Evolutionary conservation across 2,329 filamentous ascomycete species (phyloP).

Genomic region (Microsporum ferrugineum): DNA sequence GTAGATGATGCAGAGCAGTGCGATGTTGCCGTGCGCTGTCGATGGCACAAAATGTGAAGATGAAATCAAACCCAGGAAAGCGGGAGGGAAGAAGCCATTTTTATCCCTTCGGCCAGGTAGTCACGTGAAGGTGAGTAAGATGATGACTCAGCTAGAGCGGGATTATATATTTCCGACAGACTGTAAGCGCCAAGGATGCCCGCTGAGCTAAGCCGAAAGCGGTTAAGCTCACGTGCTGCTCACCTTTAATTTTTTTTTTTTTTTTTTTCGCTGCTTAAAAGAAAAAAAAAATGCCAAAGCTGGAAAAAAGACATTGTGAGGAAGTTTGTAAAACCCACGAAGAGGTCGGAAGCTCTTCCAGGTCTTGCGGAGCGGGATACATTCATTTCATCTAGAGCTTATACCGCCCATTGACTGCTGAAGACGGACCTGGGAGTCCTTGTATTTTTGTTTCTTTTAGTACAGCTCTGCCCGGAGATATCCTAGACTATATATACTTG

Average conservation of each 20-base stretch:
- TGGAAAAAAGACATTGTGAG: neutral
- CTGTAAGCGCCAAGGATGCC: neutral
- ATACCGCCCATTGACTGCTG: neutral
- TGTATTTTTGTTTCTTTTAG: neutral
- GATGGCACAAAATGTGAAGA: too few relatives aligned
- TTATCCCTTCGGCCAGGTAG: too few relatives aligned
- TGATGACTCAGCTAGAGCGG: neutral
- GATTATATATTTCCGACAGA: neutral
- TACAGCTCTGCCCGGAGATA: neutral
- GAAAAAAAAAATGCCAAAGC: neutral
- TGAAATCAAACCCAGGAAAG: too few relatives aligned
- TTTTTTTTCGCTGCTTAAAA: constrained; percentile 7
- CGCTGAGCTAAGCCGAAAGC: constrained; percentile 5
- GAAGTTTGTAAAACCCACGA: neutral
- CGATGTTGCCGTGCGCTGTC: too few relatives aligned
- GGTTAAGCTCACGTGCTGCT: constrained; percentile 7
- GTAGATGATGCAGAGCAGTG: too few relatives aligned
- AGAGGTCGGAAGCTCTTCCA: neutral
- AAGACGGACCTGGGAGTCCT: neutral
- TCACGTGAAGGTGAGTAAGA: neutral
- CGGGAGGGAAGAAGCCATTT: too few relatives aligned
- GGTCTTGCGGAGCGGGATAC: neutral
- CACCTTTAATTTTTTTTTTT: constrained; percentile 10
- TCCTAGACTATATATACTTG: neutral
- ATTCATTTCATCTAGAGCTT: neutral